Conservation (phyloP, 805 yeast genomes). For the Nakazawaea wickerhamii region DNA sequence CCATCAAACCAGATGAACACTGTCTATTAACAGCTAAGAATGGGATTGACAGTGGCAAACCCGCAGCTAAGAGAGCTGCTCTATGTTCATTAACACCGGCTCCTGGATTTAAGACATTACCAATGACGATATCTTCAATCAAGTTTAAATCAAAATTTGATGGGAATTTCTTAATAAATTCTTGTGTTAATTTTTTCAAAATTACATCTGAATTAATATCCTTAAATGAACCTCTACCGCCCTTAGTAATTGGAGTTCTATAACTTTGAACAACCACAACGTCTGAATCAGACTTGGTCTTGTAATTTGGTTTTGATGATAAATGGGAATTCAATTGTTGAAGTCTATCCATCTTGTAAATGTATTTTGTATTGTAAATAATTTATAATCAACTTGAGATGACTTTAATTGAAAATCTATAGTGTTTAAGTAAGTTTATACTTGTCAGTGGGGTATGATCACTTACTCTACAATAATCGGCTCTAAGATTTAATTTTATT, state of each 20-base stretch:
- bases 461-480: not conserved
- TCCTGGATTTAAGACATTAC: slow-evolving; percentile 87
- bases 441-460: slow-evolving; percentile 1
- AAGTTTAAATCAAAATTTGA: slow-evolving; percentile 42
- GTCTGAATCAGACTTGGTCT: slow-evolving; percentile 70
- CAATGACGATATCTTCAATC: slow-evolving; percentile 83
- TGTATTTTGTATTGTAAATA: too few relatives aligned
- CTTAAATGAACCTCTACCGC: slow-evolving; percentile 81
- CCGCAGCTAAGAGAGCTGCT: slow-evolving; percentile 88
- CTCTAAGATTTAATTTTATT: not conserved
- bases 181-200: slow-evolving; percentile 57
- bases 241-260: slow-evolving; percentile 86
- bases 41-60: slow-evolving; percentile 75
- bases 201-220: slow-evolving; percentile 80
- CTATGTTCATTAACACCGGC: slow-evolving; percentile 95
- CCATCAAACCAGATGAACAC: slow-evolving; percentile 92
- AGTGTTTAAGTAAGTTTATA: not conserved
- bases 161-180: slow-evolving; percentile 47
- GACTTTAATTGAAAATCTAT: not conserved
- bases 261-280: slow-evolving; percentile 88
- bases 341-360: slow-evolving; percentile 31
- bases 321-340: slow-evolving; percentile 29
- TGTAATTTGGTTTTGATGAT: slow-evolving; percentile 24
- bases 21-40: slow-evolving; percentile 87
- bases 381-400: too few relatives aligned